Percentiles rank a stretch among this genome's conserved stretches.
These are phyloP conservation scores for Claviceps sp. DNA, from an alignment of 2,329 filamentous ascomycete species.

Conservation along the genomic window DNA sequence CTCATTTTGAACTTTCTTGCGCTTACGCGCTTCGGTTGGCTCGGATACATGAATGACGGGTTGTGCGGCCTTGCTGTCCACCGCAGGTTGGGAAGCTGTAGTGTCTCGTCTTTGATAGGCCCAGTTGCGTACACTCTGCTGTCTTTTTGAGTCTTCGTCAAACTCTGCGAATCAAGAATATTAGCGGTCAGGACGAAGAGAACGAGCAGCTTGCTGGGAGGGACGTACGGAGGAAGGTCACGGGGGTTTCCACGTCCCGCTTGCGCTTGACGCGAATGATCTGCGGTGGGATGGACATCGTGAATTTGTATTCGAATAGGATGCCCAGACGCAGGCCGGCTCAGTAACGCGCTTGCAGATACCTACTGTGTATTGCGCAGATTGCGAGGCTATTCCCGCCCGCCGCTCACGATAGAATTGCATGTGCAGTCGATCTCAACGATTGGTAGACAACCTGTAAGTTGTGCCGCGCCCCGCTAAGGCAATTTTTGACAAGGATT, in stretches of 20 bases:
- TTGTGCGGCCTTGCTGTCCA: slow-evolving; percentile 4
- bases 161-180: slow-evolving; percentile 25
- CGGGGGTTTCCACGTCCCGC: slow-evolving; percentile 37
- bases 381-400: background rate
- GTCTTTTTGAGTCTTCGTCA: slow-evolving; percentile 39
- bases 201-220: background rate
- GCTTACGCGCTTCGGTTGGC: slow-evolving; percentile 18
- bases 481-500: background rate
- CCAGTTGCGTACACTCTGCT: slow-evolving; percentile 35
- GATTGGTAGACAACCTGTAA: background rate
- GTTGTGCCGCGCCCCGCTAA: no score
- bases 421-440: no score
- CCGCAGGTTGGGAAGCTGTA: slow-evolving; percentile 12
- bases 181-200: slow-evolving; percentile 7
- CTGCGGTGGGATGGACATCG: slow-evolving; percentile 44
- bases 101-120: slow-evolving; percentile 41
- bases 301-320: background rate
- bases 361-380: no score
- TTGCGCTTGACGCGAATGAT: slow-evolving; percentile 50
- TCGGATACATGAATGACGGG: slow-evolving; percentile 37
- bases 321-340: background rate
- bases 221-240: slow-evolving; percentile 41
- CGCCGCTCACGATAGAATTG: background rate
- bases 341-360: background rate
- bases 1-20: slow-evolving; percentile 7